Evolutionary conservation across 768 basidiomycete species (phyloP).

Genomic region (Lactarius quietus): DNA sequence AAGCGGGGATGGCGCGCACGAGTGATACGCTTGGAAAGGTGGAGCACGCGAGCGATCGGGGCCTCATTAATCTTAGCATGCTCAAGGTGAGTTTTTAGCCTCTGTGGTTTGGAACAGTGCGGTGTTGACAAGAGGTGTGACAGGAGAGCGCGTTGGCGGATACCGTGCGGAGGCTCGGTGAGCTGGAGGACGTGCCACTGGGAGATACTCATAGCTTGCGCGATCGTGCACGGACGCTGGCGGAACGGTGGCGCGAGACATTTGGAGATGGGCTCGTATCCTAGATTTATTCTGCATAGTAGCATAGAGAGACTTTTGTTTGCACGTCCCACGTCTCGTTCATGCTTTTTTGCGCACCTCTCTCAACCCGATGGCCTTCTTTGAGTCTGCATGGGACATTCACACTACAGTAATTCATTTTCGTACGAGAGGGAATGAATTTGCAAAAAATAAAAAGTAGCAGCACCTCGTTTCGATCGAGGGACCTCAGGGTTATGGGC

Average conservation of each 20-base stretch:
- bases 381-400: background rate
- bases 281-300: constrained; percentile 7
- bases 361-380: background rate
- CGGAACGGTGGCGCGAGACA: constrained; percentile 4
- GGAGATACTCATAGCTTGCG: constrained; percentile 12
- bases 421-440: background rate
- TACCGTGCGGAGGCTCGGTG: constrained; percentile 17
- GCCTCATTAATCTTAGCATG: background rate
- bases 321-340: background rate
- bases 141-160: constrained; percentile 20
- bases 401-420: background rate
- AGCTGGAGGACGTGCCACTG: constrained; percentile 9
- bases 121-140: background rate
- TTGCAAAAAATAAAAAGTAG: constrained; percentile 23
- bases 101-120: background rate
- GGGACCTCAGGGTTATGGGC: constrained; percentile 35
- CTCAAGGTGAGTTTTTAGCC: constrained; percentile 12
- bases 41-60: background rate
- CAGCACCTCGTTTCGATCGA: constrained; percentile 36
- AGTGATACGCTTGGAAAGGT: constrained; percentile 1
- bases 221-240: constrained; percentile 17
- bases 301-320: constrained; percentile 2
- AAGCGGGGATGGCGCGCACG: constrained; percentile 1
- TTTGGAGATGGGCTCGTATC: constrained; percentile 18
- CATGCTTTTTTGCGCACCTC: background rate